Evolutionary conservation across 139 green algal genomes (phyloP).

Genomic region (Closterium sp.): DNA sequence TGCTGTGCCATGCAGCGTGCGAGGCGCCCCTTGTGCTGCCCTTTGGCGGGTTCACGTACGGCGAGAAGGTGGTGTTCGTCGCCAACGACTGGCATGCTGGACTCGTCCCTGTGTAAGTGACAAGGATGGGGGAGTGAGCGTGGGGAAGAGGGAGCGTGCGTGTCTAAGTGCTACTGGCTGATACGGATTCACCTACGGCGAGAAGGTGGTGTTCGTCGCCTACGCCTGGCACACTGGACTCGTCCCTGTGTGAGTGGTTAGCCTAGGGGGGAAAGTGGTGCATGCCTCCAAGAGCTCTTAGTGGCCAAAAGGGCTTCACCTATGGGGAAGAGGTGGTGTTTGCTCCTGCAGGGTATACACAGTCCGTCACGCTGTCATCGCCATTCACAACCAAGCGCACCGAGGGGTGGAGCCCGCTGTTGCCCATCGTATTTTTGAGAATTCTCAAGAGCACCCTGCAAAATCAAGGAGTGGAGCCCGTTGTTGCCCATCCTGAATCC

Average conservation of each 20-base stretch:
- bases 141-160: not conserved
- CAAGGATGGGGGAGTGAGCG: too few relatives aligned
- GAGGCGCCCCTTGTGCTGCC: constrained; percentile 72
- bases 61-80: constrained; percentile 77
- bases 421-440: too few relatives aligned
- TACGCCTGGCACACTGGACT: constrained; percentile 87
- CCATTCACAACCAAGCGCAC: constrained; percentile 82
- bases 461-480: too few relatives aligned
- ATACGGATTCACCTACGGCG: not conserved
- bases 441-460: too few relatives aligned
- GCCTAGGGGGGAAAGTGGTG: not conserved
- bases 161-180: not conserved
- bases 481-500: too few relatives aligned
- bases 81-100: constrained; percentile 88
- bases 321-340: too few relatives aligned
- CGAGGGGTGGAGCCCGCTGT: constrained; percentile 52
- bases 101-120: constrained; percentile 65
- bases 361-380: constrained; percentile 67
- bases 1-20: constrained; percentile 74
- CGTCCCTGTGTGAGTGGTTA: constrained; percentile 59
- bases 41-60: constrained; percentile 61
- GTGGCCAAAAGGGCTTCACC: too few relatives aligned
- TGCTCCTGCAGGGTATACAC: constrained; percentile 72
- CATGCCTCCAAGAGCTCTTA: too few relatives aligned
- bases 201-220: constrained; percentile 55